phyloP scores from a whole-genome alignment of 192 early-diverging fungal species.

The Oehlia diaphana region DNA sequence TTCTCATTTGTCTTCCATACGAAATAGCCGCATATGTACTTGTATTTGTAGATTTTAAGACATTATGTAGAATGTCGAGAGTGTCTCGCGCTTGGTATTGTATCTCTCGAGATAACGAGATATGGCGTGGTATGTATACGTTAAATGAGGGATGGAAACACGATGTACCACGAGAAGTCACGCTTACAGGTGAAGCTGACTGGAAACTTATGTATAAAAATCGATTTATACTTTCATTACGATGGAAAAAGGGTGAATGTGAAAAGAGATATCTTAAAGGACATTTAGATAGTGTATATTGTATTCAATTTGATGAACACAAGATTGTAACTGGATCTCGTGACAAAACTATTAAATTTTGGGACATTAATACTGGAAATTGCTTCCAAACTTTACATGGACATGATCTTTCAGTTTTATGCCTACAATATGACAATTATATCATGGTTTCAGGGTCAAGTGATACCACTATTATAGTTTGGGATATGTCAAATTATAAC shows the following conservation, averaged over 20 bases:
- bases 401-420: conserved; percentile 72
- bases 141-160: conserved; percentile 56
- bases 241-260: conserved; percentile 54
- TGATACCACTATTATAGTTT: conserved; percentile 82
- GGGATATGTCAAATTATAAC: conserved; percentile 62
- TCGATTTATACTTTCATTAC: conserved; percentile 55
- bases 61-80: conserved; percentile 57
- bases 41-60: conserved; percentile 59
- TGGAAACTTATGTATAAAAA: conserved; percentile 77
- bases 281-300: conserved; percentile 88
- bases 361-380: conserved; percentile 67
- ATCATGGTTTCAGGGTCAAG: conserved; percentile 84
- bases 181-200: conserved; percentile 36
- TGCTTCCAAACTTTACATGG: conserved; percentile 62
- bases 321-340: conserved; percentile 78
- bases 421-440: conserved; percentile 77
- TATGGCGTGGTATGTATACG: conserved; percentile 70
- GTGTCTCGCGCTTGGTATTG: conserved; percentile 70
- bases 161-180: conserved; percentile 28
- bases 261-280: conserved; percentile 62
- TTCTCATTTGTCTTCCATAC: conserved; percentile 64
- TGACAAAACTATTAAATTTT: conserved; percentile 78
- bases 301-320: conserved; percentile 79
- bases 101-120: conserved; percentile 65
- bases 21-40: conserved; percentile 75